Conservation (phyloP, 257 asterid genomes). For the Jaltomata sinuosa region DNA sequence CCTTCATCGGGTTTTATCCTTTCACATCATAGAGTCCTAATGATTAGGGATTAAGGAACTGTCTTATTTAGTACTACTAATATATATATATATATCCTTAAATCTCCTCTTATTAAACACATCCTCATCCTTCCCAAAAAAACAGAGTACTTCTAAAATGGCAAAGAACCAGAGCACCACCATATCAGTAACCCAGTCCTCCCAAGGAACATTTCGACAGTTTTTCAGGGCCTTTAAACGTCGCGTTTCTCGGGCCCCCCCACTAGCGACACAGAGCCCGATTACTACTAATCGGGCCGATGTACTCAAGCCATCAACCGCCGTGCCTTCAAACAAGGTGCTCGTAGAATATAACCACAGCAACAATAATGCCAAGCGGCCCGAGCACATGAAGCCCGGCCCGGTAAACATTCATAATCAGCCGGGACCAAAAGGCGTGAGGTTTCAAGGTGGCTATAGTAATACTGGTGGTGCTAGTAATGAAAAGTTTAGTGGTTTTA, state of each 20-base stretch:
- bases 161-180: not conserved
- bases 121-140: not conserved
- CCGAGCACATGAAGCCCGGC: not conserved
- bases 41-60: not conserved
- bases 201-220: not conserved
- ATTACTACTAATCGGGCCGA: not conserved
- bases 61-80: no score
- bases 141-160: not conserved
- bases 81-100: not conserved
- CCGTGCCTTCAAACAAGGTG: not conserved
- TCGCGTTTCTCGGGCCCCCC: not conserved
- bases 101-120: not conserved
- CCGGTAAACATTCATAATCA: not conserved
- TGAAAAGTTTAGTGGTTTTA: slow-evolving; percentile 19
- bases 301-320: not conserved
- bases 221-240: not conserved
- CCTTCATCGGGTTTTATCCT: not conserved
- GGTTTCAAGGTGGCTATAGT: not conserved
- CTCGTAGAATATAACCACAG: not conserved
- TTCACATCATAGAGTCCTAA: not conserved
- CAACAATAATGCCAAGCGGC: not conserved
- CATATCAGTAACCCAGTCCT: not conserved
- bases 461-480: not conserved
- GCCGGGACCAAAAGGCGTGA: not conserved
- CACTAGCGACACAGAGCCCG: not conserved